These are phyloP conservation scores for Sphagnum magellanicum DNA, from an alignment of 228 moss, liverwort and hornwort species.

Conservation along the genomic window DNA sequence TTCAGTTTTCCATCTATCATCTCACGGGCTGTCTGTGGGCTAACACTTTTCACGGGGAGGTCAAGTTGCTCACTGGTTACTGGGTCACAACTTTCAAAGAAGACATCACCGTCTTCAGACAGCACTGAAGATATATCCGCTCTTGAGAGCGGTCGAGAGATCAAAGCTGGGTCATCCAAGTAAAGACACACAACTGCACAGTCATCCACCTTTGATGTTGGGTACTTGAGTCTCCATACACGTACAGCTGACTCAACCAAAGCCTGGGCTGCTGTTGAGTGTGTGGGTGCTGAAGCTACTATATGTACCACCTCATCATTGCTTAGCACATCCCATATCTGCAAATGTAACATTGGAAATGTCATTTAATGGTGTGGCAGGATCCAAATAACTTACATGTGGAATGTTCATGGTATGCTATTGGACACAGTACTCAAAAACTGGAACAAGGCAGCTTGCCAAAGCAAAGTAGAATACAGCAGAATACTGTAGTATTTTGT, in stretches of 20 bases:
- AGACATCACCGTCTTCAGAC: slow-evolving; percentile 1
- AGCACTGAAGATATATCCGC: slow-evolving; percentile 8
- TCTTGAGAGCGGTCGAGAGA: background rate
- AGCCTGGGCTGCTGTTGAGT: slow-evolving; percentile 42
- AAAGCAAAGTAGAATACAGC: too few species aligned
- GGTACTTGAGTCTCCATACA: slow-evolving; percentile 57
- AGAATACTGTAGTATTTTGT: too few species aligned
- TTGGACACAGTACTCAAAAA: too few species aligned
- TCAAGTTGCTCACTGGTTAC: slow-evolving; percentile 2
- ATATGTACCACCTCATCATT: slow-evolving; percentile 53
- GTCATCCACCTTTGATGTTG: slow-evolving; percentile 54
- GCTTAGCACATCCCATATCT: slow-evolving; percentile 60
- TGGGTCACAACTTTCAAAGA: background rate
- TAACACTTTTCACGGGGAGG: background rate
- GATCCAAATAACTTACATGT: too few species aligned
- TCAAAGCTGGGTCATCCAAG: slow-evolving; percentile 11
- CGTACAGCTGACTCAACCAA: slow-evolving; percentile 59
- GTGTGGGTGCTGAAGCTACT: slow-evolving; percentile 34
- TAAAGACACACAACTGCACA: slow-evolving; percentile 52
- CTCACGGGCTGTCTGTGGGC: background rate
- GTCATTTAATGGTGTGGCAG: too few species aligned
- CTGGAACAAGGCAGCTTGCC: too few species aligned
- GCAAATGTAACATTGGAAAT: background rate
- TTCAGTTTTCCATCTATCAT: slow-evolving; percentile 7
- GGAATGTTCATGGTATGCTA: too few species aligned